Evolutionary conservation across 2,329 filamentous ascomycete species (phyloP).

Genomic region (Colletotrichum kahawae): DNA sequence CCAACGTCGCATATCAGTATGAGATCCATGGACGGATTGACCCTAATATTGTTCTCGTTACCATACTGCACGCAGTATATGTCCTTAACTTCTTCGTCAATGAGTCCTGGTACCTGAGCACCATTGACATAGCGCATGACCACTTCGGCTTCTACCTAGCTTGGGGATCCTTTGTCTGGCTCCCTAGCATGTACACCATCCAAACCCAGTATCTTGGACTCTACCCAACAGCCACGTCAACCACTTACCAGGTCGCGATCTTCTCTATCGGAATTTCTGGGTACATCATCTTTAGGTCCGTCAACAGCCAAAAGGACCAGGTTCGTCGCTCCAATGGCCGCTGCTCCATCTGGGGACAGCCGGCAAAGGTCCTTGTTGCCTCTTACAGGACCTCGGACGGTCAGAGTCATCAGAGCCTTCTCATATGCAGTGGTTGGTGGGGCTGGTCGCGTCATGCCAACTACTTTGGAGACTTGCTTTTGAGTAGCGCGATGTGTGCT

Average conservation of each 20-base stretch:
- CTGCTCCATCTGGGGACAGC: conserved; percentile 47
- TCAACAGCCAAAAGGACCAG: conserved; percentile 50
- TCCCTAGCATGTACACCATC: conserved; percentile 51
- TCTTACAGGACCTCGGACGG: conserved; percentile 47
- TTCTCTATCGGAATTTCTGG: conserved; percentile 31
- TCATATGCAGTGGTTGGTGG: conserved; percentile 31
- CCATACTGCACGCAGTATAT: conserved; percentile 48
- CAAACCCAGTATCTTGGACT: conserved; percentile 51
- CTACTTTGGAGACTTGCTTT: conserved; percentile 30
- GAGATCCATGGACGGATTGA: background rate
- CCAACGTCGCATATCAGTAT: background rate
- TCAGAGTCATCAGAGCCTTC: conserved; percentile 36
- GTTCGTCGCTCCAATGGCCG: conserved; percentile 42
- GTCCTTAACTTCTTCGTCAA: conserved; percentile 55
- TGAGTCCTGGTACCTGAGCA: conserved; percentile 53
- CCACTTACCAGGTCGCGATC: conserved; percentile 16
- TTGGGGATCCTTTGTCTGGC: conserved; percentile 50
- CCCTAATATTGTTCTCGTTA: conserved; percentile 42
- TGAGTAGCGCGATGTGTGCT: conserved; percentile 45
- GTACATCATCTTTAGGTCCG: conserved; percentile 48
- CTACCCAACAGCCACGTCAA: conserved; percentile 39
- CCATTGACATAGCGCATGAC: conserved; percentile 49
- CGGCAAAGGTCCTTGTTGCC: conserved; percentile 41
- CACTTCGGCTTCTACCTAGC: conserved; percentile 49
- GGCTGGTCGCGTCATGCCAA: conserved; percentile 34